These are phyloP conservation scores for Podaxis mareebaensis DNA, from an alignment of 768 basidiomycete species.

Conservation along the genomic window DNA sequence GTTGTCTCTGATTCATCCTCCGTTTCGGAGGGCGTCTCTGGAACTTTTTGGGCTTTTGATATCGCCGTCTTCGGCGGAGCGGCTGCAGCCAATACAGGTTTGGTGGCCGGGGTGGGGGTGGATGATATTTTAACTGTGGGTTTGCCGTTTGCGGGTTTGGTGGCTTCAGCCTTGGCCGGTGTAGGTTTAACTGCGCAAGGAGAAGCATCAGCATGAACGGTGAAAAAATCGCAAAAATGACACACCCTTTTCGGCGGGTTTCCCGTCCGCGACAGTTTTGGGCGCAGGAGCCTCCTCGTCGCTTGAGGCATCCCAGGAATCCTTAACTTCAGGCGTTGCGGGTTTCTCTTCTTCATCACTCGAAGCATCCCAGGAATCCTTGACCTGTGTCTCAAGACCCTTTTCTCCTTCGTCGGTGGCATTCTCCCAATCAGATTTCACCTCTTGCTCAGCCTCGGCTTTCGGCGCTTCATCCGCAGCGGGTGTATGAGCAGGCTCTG, in stretches of 20 bases:
- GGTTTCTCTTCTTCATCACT: slow-evolving; percentile 41
- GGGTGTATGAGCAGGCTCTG: slow-evolving; percentile 35
- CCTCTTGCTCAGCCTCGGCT: slow-evolving; percentile 29
- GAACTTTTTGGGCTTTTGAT: background rate
- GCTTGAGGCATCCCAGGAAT: slow-evolving; percentile 53
- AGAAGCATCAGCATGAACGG: background rate
- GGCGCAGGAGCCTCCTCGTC: slow-evolving; percentile 37
- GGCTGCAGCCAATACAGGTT: slow-evolving; percentile 28
- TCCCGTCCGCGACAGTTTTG: slow-evolving; percentile 15
- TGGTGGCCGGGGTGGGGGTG: slow-evolving; percentile 10
- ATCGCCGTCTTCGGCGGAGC: slow-evolving; percentile 18
- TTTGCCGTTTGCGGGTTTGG: slow-evolving; percentile 23
- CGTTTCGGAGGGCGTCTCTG: slow-evolving; percentile 34
- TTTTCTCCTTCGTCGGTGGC: slow-evolving; percentile 56
- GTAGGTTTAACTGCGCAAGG: slow-evolving; percentile 7
- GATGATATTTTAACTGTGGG: slow-evolving; percentile 24
- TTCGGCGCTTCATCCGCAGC: slow-evolving; percentile 27
- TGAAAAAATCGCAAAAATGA: background rate
- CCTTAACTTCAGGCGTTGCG: slow-evolving; percentile 36
- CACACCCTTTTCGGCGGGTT: slow-evolving; percentile 17
- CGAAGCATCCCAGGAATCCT: slow-evolving; percentile 52
- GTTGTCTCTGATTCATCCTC: slow-evolving; percentile 43
- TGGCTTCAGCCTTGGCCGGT: slow-evolving; percentile 20
- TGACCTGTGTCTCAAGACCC: slow-evolving; percentile 30
- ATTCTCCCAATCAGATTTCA: slow-evolving; percentile 66